These are phyloP conservation scores for Tricholoma sp. DNA, from an alignment of 768 basidiomycete genomes.

Conservation along the genomic window DNA sequence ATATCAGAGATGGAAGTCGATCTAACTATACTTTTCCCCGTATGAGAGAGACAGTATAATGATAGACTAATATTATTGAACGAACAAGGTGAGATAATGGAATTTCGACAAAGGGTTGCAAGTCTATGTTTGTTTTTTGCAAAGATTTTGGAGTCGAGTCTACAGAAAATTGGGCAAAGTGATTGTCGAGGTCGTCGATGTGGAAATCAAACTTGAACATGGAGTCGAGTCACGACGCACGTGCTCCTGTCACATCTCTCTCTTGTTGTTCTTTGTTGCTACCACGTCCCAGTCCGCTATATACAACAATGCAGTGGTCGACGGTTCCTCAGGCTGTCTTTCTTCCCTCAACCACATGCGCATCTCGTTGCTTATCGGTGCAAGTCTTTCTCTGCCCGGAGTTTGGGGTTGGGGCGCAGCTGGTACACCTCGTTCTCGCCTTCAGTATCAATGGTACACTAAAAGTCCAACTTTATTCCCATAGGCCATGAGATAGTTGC, in stretches of 20 bases:
- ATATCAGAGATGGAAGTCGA: constrained; percentile 65
- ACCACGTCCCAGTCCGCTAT: too few relatives aligned
- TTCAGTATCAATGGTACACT: background rate
- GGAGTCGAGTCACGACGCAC: background rate
- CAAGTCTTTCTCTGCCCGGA: constrained; percentile 5
- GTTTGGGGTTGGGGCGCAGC: constrained; percentile 39
- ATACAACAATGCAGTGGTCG: too few relatives aligned
- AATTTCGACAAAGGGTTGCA: constrained; percentile 28
- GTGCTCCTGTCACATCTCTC: background rate
- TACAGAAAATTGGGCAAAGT: constrained; percentile 12
- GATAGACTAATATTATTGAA: constrained; percentile 13
- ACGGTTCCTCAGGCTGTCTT: too few relatives aligned
- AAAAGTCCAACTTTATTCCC: background rate
- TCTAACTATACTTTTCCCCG: constrained; percentile 47
- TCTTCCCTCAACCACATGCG: too few relatives aligned
- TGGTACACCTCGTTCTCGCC: constrained; percentile 21
- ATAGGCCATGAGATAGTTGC: constrained; percentile 89
- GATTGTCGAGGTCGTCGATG: constrained; percentile 37
- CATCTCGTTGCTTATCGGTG: constrained; percentile 3
- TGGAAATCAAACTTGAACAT: constrained; percentile 76
- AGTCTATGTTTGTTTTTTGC: background rate
- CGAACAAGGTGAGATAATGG: constrained; percentile 29
- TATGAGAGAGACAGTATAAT: constrained; percentile 1
- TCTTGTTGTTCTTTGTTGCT: too few relatives aligned
- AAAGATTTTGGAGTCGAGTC: background rate